These are phyloP conservation scores for Venturia asperata DNA, from an alignment of 2,329 filamentous ascomycete species.

Conservation along the genomic window DNA sequence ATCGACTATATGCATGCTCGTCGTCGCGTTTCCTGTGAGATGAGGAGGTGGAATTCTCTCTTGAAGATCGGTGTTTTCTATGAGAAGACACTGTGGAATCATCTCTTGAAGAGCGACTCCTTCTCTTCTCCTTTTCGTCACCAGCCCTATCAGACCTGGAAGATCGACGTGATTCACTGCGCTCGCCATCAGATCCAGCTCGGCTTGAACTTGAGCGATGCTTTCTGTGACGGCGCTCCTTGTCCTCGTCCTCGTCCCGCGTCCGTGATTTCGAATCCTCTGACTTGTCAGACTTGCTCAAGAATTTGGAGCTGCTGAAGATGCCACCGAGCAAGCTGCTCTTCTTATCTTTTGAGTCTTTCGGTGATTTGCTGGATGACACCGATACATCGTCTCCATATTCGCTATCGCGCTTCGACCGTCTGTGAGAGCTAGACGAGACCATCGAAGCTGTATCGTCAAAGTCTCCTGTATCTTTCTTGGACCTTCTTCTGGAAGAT, in stretches of 20 bases:
- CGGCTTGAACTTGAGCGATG: conserved; percentile 37
- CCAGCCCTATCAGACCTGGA: conserved; percentile 25
- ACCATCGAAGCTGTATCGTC: conserved; percentile 10
- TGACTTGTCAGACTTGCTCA: conserved; percentile 30
- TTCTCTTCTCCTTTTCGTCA: conserved; percentile 35
- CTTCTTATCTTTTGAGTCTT: conserved; percentile 35
- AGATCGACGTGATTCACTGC: conserved; percentile 26
- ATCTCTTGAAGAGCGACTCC: conserved; percentile 26
- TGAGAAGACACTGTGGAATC: conserved; percentile 22
- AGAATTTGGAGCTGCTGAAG: conserved; percentile 36
- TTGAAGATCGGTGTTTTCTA: conserved; percentile 22
- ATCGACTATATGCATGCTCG: conserved; percentile 16
- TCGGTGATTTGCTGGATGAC: conserved; percentile 17
- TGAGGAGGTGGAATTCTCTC: conserved; percentile 22
- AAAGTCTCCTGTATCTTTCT: neutral
- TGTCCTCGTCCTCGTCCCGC: conserved; percentile 36
- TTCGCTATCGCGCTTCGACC: conserved; percentile 28
- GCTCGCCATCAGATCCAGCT: conserved; percentile 30
- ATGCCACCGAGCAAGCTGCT: conserved; percentile 41
- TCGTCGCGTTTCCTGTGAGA: conserved; percentile 16
- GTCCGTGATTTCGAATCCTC: conserved; percentile 24
- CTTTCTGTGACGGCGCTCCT: conserved; percentile 36
- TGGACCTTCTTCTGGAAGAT: neutral
- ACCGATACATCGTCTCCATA: conserved; percentile 13
- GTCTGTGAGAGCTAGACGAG: conserved; percentile 19